Conservation (phyloP, 306 rosid genomes). For the Benincasa hispida region DNA sequence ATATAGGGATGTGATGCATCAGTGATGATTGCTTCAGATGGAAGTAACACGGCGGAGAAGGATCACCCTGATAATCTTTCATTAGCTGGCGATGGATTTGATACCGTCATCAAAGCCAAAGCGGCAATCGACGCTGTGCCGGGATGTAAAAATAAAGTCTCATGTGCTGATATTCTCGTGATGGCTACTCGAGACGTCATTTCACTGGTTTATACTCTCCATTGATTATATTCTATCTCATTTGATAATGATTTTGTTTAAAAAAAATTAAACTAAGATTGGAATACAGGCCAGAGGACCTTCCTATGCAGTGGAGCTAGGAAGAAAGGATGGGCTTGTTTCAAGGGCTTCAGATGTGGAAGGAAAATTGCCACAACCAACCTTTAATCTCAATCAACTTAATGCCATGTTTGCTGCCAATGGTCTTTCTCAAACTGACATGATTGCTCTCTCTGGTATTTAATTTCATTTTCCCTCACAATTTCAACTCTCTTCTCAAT, state of each 20-base stretch:
- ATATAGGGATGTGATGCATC: slow-evolving; percentile 64
- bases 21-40: slow-evolving; percentile 26
- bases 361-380: slow-evolving; percentile 46
- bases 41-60: slow-evolving; percentile 41
- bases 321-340: slow-evolving; percentile 50
- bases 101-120: slow-evolving; percentile 53
- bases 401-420: slow-evolving; percentile 37
- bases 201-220: slow-evolving; percentile 45
- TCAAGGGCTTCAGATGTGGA: slow-evolving; percentile 44
- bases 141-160: slow-evolving; percentile 42
- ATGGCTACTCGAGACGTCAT: slow-evolving; percentile 63
- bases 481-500: too few species aligned
- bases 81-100: slow-evolving; percentile 66
- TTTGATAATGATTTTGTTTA: too few species aligned
- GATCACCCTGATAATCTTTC: slow-evolving; percentile 63
- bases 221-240: too few species aligned
- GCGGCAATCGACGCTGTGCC: slow-evolving; percentile 50
- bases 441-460: slow-evolving; percentile 62
- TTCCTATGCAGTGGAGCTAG: slow-evolving; percentile 44
- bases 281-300: slow-evolving; percentile 48
- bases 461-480: too few species aligned
- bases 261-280: too few species aligned
- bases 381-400: slow-evolving; percentile 43
- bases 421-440: slow-evolving; percentile 48
- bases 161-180: slow-evolving; percentile 65